A percentile compares a stretch with the other conserved stretches of the same genome.
These are phyloP conservation scores for Babesia ovis DNA, from an alignment of 169 alveolate species.

Conservation along the genomic window DNA sequence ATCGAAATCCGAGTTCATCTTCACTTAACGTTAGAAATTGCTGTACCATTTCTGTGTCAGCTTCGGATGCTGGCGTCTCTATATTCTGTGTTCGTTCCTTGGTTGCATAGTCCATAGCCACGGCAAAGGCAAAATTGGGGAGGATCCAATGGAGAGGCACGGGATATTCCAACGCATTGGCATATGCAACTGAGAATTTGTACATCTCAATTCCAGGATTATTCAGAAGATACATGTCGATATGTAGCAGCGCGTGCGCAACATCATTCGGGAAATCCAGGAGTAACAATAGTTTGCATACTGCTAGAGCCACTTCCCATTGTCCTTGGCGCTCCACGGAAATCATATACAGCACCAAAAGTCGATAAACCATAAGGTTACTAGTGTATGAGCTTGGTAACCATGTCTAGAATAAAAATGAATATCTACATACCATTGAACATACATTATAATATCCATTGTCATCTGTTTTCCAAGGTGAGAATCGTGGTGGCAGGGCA, in stretches of 20 bases:
- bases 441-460: constrained; percentile 35
- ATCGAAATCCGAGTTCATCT: constrained; percentile 21
- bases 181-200: constrained; percentile 17
- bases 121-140: constrained; percentile 57
- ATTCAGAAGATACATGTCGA: constrained; percentile 46
- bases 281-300: constrained; percentile 55
- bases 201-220: background rate
- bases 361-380: constrained; percentile 37
- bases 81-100: background rate
- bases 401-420: constrained; percentile 18
- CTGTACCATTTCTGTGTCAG: constrained; percentile 15
- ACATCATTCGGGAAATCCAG: constrained; percentile 58
- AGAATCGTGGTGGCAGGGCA: constrained; percentile 42
- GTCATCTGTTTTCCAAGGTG: constrained; percentile 27
- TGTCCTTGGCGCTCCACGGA: constrained; percentile 59
- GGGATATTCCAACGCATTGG: background rate
- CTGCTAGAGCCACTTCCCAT: constrained; percentile 45
- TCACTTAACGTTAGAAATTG: constrained; percentile 26
- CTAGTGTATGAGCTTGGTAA: constrained; percentile 34
- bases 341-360: constrained; percentile 60
- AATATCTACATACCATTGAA: background rate
- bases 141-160: constrained; percentile 46
- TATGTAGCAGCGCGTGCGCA: constrained; percentile 59
- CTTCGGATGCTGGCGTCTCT: background rate
- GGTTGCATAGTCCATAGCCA: constrained; percentile 46